phyloP scores from a whole-genome alignment of 129 eudicot genomes.

The Tagetes erecta region DNA sequence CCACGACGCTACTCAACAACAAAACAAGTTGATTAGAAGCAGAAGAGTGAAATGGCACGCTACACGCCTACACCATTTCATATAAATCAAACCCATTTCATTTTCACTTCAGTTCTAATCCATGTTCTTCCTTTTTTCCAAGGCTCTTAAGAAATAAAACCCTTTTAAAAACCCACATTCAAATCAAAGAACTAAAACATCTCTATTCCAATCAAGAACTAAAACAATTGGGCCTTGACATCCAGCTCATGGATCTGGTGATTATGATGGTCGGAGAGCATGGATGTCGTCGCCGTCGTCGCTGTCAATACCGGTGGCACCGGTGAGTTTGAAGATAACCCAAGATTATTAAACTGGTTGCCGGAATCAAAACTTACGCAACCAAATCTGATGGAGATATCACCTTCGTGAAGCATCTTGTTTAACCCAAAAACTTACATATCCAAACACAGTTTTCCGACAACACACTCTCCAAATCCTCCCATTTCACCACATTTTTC shows the following conservation, averaged over 20 bases:
- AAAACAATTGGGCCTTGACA: constrained; percentile 49
- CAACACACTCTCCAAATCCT: constrained; percentile 60
- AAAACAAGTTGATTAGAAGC: too few relatives aligned
- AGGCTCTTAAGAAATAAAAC: too few relatives aligned
- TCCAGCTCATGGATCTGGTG: constrained; percentile 40
- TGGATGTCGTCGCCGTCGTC: constrained; percentile 17
- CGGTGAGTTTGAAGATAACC: constrained; percentile 20
- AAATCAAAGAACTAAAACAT: too few relatives aligned
- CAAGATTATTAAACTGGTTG: constrained; percentile 18
- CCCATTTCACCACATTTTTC: constrained; percentile 55
- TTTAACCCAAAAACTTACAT: constrained; percentile 66
- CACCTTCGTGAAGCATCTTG: constrained; percentile 51
- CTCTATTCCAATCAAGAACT: too few relatives aligned
- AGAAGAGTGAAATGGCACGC: too few relatives aligned
- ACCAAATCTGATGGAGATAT: constrained; percentile 38
- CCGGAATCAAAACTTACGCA: constrained; percentile 38
- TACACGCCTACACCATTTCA: too few relatives aligned
- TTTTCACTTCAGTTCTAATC: too few relatives aligned
- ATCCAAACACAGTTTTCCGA: constrained; percentile 51
- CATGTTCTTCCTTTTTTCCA: too few relatives aligned
- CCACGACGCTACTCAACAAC: too few relatives aligned
- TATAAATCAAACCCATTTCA: too few relatives aligned
- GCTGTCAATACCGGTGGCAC: background rate
- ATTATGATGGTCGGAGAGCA: too few relatives aligned
- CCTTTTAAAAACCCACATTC: too few relatives aligned